Evolutionary conservation across 139 green algal species (phyloP).

Genomic region (Chlamydomonas urium): DNA sequence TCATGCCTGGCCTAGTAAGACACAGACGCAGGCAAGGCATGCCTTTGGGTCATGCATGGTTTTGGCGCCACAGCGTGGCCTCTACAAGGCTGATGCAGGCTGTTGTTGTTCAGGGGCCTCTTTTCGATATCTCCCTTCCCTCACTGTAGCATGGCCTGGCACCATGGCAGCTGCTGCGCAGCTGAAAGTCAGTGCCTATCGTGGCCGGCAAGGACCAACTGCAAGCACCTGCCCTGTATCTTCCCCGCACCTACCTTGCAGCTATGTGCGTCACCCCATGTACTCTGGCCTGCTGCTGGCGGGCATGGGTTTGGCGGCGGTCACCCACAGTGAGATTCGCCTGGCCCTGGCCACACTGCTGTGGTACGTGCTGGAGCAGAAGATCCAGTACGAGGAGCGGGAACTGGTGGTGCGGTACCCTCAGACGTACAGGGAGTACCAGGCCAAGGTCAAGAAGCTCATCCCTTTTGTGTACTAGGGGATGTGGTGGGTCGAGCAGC

Average conservation of each 20-base stretch:
- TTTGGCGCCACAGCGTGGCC: too few relatives aligned
- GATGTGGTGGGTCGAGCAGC: too few relatives aligned
- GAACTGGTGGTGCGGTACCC: background rate
- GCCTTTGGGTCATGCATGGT: too few relatives aligned
- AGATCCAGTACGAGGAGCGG: slow-evolving; percentile 25
- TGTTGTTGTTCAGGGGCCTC: too few relatives aligned
- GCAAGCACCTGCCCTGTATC: background rate
- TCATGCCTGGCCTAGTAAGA: too few relatives aligned
- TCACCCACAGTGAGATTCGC: slow-evolving; percentile 38
- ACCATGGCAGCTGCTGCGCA: too few relatives aligned
- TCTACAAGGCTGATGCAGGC: too few relatives aligned
- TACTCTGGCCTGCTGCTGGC: slow-evolving; percentile 50
- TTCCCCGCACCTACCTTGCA: too few relatives aligned
- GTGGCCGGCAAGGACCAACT: background rate
- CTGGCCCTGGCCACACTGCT: slow-evolving; percentile 34
- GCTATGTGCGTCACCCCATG: slow-evolving; percentile 13
- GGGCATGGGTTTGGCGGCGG: slow-evolving; percentile 26
- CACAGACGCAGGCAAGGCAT: too few relatives aligned
- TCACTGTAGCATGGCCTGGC: too few relatives aligned
- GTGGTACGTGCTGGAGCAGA: slow-evolving; percentile 41
- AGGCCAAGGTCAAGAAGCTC: slow-evolving; percentile 3
- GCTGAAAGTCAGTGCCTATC: too few relatives aligned
- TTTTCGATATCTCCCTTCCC: too few relatives aligned
- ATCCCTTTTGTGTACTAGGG: background rate
- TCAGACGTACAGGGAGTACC: background rate